Evolutionary conservation across 2,329 filamentous ascomycete genomes (phyloP).

Genomic region (Aspergillus versicolor): DNA sequence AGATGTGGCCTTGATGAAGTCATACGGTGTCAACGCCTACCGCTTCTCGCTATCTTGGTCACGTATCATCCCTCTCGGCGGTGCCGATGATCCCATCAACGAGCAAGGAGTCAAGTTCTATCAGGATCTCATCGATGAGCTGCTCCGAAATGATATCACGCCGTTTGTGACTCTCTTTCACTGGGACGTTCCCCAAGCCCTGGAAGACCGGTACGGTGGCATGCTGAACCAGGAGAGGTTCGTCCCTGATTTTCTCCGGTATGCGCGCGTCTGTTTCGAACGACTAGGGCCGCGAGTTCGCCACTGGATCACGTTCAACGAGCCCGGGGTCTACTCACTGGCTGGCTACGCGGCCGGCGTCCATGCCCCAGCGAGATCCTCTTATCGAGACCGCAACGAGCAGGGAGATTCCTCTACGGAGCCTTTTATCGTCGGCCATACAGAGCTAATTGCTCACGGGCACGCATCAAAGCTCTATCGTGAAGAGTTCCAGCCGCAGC

Average conservation of each 20-base stretch:
- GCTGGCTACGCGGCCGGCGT: constrained; percentile 72
- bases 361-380: constrained; percentile 74
- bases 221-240: constrained; percentile 74
- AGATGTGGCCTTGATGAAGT: constrained; percentile 72
- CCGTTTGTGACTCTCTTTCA: constrained; percentile 79
- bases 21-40: constrained; percentile 69
- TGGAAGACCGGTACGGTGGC: constrained; percentile 76
- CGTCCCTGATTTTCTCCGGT: constrained; percentile 72
- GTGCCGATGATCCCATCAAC: constrained; percentile 73
- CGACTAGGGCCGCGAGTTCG: constrained; percentile 69
- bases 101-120: constrained; percentile 74
- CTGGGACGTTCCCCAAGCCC: constrained; percentile 74
- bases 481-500: constrained; percentile 69
- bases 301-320: constrained; percentile 84
- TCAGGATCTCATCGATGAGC: constrained; percentile 70
- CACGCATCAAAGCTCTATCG: constrained; percentile 73
- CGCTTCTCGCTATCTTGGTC: constrained; percentile 76
- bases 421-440: constrained; percentile 76
- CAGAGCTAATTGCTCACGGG: constrained; percentile 72
- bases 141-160: constrained; percentile 68
- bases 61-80: constrained; percentile 75
- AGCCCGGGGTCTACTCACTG: constrained; percentile 77
- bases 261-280: constrained; percentile 72
- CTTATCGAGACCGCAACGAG: constrained; percentile 66
- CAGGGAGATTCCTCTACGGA: constrained; percentile 72